phyloP scores from a whole-genome alignment of 495 filamentous ascomycete species.

The Podospora conica region DNA sequence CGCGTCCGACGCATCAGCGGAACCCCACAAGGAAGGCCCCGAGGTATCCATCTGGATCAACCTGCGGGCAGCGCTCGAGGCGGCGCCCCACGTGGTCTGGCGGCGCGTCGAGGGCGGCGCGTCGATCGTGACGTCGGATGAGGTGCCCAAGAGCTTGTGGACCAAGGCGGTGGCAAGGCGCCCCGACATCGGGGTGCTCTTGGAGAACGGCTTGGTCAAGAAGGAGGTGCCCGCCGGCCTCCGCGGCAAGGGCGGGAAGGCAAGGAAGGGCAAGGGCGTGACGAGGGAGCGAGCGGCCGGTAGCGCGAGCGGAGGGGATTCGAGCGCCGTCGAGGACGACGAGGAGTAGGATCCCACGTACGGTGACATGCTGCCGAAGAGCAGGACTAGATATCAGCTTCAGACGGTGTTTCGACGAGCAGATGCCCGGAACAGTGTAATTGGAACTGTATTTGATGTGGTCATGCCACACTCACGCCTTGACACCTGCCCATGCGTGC shows the following conservation, averaged over 20 bases:
- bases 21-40: conserved; percentile 9
- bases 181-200: conserved; percentile 29
- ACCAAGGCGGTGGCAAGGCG: conserved; percentile 32
- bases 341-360: neutral
- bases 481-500: neutral
- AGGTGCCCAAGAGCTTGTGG: conserved; percentile 30
- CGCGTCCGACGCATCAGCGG: conserved; percentile 11
- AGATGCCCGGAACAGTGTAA: neutral
- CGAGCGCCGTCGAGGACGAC: neutral
- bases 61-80: conserved; percentile 27
- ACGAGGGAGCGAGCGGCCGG: neutral
- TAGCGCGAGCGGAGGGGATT: neutral
- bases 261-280: conserved; percentile 37
- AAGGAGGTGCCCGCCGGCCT: conserved; percentile 41
- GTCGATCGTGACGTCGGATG: conserved; percentile 25
- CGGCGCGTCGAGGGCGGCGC: conserved; percentile 24
- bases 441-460: neutral
- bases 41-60: conserved; percentile 35
- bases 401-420: neutral
- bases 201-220: conserved; percentile 32
- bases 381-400: neutral
- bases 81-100: conserved; percentile 23
- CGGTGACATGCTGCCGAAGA: neutral
- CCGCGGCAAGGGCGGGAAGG: conserved; percentile 37
- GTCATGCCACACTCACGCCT: neutral